Percentiles rank a stretch among this genome's conserved stretches.
phyloP scores from a whole-genome alignment of 2,329 filamentous ascomycete genomes.

The Trichothecium roseum region DNA sequence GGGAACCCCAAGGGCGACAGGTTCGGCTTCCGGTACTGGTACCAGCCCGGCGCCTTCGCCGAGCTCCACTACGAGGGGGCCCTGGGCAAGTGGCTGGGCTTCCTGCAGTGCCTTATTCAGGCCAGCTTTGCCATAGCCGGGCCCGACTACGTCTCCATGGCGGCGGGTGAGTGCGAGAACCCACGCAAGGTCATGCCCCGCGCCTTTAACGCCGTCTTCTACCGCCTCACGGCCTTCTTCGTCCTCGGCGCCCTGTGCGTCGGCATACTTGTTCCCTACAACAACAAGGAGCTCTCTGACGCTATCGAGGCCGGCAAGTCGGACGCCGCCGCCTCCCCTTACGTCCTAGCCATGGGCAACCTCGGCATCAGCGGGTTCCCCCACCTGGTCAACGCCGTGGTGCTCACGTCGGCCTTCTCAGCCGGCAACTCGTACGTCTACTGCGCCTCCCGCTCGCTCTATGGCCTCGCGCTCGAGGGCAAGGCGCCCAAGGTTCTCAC shows the following conservation, averaged over 20 bases:
- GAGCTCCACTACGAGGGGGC: constrained; percentile 52
- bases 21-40: constrained; percentile 62
- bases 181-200: constrained; percentile 59
- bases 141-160: constrained; percentile 58
- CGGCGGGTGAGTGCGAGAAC: constrained; percentile 62
- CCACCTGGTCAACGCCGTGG: constrained; percentile 63
- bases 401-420: constrained; percentile 56
- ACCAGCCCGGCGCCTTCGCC: constrained; percentile 59
- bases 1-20: constrained; percentile 64
- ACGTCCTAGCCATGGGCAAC: constrained; percentile 58
- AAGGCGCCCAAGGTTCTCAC: constrained; percentile 53
- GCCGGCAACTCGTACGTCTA: constrained; percentile 57
- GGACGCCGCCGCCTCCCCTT: constrained; percentile 59
- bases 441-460: constrained; percentile 58
- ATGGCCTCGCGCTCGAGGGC: constrained; percentile 57
- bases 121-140: constrained; percentile 59
- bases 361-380: constrained; percentile 53
- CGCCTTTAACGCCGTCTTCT: constrained; percentile 72
- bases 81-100: constrained; percentile 65
- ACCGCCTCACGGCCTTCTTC: constrained; percentile 66
- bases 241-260: constrained; percentile 63
- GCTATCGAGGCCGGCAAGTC: constrained; percentile 49
- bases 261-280: constrained; percentile 60
- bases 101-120: constrained; percentile 64
- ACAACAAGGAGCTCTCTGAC: constrained; percentile 49